Evolutionary conservation across 352 stramenopile genomes (phyloP).

Genomic region (Globisporangium paddicum): DNA sequence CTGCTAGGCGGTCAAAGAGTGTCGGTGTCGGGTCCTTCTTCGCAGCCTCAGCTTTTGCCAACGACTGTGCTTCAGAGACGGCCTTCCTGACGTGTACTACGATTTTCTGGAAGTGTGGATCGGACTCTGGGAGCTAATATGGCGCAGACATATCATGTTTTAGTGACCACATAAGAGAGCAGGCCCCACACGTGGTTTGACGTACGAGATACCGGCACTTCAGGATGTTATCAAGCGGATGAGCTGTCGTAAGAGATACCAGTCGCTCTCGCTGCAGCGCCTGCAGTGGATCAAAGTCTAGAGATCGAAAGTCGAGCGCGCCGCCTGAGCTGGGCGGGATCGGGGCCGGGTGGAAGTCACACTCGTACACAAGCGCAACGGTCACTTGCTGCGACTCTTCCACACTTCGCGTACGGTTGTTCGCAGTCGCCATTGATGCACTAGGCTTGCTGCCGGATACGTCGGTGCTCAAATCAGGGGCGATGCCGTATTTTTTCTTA

Average conservation of each 20-base stretch:
- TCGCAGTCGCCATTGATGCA: background rate
- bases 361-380: conserved; percentile 26
- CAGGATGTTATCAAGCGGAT: conserved; percentile 85
- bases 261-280: conserved; percentile 24
- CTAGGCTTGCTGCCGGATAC: background rate
- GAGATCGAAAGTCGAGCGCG: conserved; percentile 45
- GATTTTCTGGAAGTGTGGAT: conserved; percentile 46
- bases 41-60: conserved; percentile 3
- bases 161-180: background rate
- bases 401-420: background rate
- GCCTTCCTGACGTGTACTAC: conserved; percentile 28
- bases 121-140: conserved; percentile 56
- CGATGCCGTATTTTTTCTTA: conserved; percentile 71
- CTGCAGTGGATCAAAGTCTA: conserved; percentile 46
- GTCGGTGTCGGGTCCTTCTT: conserved; percentile 21
- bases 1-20: conserved; percentile 55
- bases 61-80: background rate
- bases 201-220: conserved; percentile 76
- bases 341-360: conserved; percentile 24
- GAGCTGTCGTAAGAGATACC: conserved; percentile 20
- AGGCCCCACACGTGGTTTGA: background rate
- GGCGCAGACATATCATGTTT: background rate
- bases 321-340: conserved; percentile 11
- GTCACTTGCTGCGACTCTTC: background rate
- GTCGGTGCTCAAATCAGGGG: conserved; percentile 25